Percentiles rank a stretch among this genome's conserved stretches.
These are phyloP conservation scores for Yamadazyma jaroonii DNA, from an alignment of 1,139 yeast species.

Conservation along the genomic window DNA sequence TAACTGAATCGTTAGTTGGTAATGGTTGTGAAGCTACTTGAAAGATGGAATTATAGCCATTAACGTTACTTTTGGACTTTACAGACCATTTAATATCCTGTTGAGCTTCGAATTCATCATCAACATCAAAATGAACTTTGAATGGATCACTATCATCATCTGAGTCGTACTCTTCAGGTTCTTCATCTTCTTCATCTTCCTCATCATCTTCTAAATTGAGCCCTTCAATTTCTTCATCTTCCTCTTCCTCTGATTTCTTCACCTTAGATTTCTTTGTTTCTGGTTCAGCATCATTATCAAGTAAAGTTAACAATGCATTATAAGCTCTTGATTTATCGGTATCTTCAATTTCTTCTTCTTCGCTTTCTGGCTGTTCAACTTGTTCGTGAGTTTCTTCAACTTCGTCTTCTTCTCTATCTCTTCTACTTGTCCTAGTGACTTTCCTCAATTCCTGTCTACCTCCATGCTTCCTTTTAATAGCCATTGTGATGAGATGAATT, in stretches of 20 bases:
- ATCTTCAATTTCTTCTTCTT: background rate
- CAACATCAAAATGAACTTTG: slow-evolving; percentile 67
- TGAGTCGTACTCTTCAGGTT: slow-evolving; percentile 24
- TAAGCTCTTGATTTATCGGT: slow-evolving; percentile 56
- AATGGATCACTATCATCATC: slow-evolving; percentile 57
- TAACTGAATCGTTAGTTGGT: slow-evolving; percentile 9
- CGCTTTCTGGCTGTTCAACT: background rate
- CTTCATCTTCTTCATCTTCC: slow-evolving; percentile 27
- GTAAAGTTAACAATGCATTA: slow-evolving; percentile 69
- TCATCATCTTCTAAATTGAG: slow-evolving; percentile 26
- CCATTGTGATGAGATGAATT: slow-evolving; percentile 1
- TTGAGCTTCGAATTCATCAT: slow-evolving; percentile 39
- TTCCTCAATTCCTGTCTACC: slow-evolving; percentile 62
- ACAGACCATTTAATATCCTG: slow-evolving; percentile 27
- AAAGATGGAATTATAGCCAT: slow-evolving; percentile 23
- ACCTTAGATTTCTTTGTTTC: slow-evolving; percentile 16
- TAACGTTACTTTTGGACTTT: slow-evolving; percentile 14
- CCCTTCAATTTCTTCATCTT: slow-evolving; percentile 27
- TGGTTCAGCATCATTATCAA: slow-evolving; percentile 32
- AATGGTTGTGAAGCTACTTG: slow-evolving; percentile 32
- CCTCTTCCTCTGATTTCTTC: slow-evolving; percentile 20
- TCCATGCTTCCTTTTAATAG: slow-evolving; percentile 4
- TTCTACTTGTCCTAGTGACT: slow-evolving; percentile 53
- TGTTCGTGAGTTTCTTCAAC: background rate
- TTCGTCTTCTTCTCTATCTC: slow-evolving; percentile 13